A percentile compares a stretch with the other conserved stretches of the same genome.
Evolutionary conservation across 352 stramenopile species (phyloP).

Genomic region (Phytopythium litorale): DNA sequence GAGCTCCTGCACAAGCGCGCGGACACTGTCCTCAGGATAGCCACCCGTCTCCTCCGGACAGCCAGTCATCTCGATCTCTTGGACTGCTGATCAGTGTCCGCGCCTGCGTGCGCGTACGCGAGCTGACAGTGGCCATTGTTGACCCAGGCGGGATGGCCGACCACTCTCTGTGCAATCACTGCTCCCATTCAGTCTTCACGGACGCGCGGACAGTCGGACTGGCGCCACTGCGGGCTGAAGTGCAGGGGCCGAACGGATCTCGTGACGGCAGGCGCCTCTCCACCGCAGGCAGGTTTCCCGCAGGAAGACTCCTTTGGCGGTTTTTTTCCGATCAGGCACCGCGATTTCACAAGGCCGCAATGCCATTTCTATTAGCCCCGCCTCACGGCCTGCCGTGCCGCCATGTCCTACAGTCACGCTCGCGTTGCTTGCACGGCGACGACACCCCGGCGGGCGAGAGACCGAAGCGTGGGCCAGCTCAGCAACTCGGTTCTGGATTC

Average conservation of each 20-base stretch:
- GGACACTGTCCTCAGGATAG: background rate
- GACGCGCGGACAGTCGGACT: background rate
- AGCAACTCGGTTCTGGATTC: background rate
- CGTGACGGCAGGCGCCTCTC: background rate
- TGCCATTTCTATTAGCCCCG: background rate
- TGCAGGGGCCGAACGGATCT: constrained; percentile 7
- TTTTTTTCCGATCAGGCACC: background rate
- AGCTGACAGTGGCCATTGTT: background rate
- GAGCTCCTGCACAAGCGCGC: background rate
- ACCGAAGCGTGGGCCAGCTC: background rate
- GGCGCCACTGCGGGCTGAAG: constrained; percentile 6
- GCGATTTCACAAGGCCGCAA: background rate
- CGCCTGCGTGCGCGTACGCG: background rate
- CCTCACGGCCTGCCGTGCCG: background rate
- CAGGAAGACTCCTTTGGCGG: no score
- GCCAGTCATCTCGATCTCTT: no score
- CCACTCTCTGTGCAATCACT: background rate
- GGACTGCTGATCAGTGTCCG: background rate
- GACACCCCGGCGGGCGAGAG: no score
- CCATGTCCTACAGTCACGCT: background rate
- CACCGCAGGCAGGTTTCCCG: background rate
- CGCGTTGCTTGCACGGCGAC: background rate
- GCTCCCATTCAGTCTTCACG: background rate
- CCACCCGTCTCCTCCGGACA: background rate
- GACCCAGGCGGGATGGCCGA: background rate